Conservation (phyloP, 768 basidiomycete species). For the Strobilomyces dryophilus region DNA sequence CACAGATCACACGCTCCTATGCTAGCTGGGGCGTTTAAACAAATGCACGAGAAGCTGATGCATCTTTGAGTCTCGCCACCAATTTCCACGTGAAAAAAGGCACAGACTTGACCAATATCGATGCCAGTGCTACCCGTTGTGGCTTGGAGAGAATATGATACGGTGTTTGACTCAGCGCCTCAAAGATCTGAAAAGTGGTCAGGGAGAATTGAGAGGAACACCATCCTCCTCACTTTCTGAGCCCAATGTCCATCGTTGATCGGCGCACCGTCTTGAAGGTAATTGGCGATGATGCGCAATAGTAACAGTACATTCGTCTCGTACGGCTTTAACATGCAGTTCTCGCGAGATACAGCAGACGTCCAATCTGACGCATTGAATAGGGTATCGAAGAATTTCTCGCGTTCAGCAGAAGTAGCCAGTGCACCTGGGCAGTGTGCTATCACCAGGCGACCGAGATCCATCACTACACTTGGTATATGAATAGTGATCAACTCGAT, state of each 20-base stretch:
- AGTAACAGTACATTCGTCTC: constrained; percentile 85
- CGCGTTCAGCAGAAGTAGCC: constrained; percentile 38
- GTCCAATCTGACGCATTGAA: constrained; percentile 68
- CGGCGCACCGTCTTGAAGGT: constrained; percentile 54
- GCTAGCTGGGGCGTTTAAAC: constrained; percentile 41
- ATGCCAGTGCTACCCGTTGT: constrained; percentile 74
- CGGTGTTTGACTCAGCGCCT: constrained; percentile 45
- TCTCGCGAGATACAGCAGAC: constrained; percentile 41
- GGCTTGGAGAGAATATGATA: constrained; percentile 59
- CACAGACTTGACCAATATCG: constrained; percentile 84
- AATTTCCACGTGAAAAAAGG: background rate
- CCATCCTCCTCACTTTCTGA: constrained; percentile 36
- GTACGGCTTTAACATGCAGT: constrained; percentile 59
- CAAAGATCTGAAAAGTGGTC: constrained; percentile 48
- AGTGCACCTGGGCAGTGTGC: constrained; percentile 58
- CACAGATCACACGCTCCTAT: constrained; percentile 38
- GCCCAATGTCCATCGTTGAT: constrained; percentile 48
- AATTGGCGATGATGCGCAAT: constrained; percentile 76
- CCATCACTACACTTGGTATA: constrained; percentile 56
- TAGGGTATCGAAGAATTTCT: constrained; percentile 55
- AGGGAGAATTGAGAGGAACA: constrained; percentile 2
- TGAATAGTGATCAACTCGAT: background rate
- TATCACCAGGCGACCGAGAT: constrained; percentile 73
- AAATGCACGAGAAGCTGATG: constrained; percentile 60
- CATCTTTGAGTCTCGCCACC: constrained; percentile 1